Conservation (phyloP, 2,329 filamentous ascomycete genomes). For the Monosporascus cannonballus region DNA sequence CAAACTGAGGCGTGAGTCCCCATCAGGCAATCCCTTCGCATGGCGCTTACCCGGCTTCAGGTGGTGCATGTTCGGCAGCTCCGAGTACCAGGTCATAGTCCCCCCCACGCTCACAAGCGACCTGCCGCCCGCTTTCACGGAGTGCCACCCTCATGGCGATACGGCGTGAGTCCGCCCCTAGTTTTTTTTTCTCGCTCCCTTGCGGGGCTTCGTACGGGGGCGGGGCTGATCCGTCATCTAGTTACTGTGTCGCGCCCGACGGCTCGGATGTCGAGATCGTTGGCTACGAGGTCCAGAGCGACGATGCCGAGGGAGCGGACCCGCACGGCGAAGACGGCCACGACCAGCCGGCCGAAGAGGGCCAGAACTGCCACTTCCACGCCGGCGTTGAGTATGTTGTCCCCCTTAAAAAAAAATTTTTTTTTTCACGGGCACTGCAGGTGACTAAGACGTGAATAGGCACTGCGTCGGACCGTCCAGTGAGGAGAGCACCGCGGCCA, state of each 20-base stretch:
- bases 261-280: constrained; percentile 57
- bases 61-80: constrained; percentile 24
- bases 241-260: constrained; percentile 54
- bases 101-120: constrained; percentile 21
- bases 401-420: neutral
- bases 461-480: constrained; percentile 51
- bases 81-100: constrained; percentile 24
- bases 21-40: neutral
- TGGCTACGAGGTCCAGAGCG: constrained; percentile 25
- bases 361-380: constrained; percentile 62
- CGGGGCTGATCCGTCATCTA: constrained; percentile 22
- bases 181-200: too few species aligned
- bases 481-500: constrained; percentile 27
- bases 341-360: constrained; percentile 18
- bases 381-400: constrained; percentile 65
- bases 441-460: constrained; percentile 22
- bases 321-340: constrained; percentile 15
- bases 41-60: constrained; percentile 6
- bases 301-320: constrained; percentile 7
- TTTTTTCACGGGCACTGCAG: too few species aligned
- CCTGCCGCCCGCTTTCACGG: constrained; percentile 29
- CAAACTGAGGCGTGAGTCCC: constrained; percentile 32
- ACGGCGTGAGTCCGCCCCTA: constrained; percentile 37
- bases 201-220: constrained; percentile 2
- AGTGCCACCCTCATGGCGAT: constrained; percentile 44